These are phyloP conservation scores for Cladophialophora chaetospira DNA, from an alignment of 2,329 filamentous ascomycete species.

Conservation along the genomic window DNA sequence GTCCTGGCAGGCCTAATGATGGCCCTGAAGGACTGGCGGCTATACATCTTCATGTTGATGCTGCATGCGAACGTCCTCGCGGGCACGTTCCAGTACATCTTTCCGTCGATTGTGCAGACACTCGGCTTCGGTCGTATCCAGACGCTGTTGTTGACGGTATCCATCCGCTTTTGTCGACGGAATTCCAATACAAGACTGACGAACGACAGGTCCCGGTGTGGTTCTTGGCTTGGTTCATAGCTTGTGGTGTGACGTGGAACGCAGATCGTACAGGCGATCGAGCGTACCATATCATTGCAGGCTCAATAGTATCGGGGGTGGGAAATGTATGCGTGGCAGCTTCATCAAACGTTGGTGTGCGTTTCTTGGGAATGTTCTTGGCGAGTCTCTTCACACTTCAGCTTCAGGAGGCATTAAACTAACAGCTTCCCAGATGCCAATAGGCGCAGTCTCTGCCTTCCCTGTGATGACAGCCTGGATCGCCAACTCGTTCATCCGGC, in stretches of 20 bases:
- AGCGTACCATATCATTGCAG: too few relatives aligned
- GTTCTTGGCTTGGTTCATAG: constrained; percentile 57
- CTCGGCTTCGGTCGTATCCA: constrained; percentile 16
- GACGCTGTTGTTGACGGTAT: constrained; percentile 27
- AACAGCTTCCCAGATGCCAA: constrained; percentile 60
- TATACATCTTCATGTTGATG: constrained; percentile 42
- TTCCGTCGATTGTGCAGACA: constrained; percentile 34
- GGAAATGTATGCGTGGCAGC: too few relatives aligned
- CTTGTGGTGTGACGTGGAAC: constrained; percentile 60
- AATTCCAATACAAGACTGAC: constrained; percentile 19
- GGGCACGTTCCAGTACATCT: constrained; percentile 52
- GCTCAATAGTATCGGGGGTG: too few relatives aligned
- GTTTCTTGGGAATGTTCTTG: too few relatives aligned
- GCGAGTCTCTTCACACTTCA: too few relatives aligned
- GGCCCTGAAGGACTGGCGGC: constrained; percentile 35
- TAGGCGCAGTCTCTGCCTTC: neutral
- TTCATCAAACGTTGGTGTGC: too few relatives aligned
- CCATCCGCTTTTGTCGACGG: constrained; percentile 35
- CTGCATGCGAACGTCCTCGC: constrained; percentile 43
- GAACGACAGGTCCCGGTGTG: constrained; percentile 52
- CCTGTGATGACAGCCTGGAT: neutral
- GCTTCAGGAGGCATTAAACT: constrained; percentile 63
- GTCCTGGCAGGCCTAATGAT: constrained; percentile 13
- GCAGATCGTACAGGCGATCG: constrained; percentile 55
- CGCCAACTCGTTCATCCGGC: neutral